Conservation (phyloP, 345 rosid species). For the Hypericum perforatum region DNA sequence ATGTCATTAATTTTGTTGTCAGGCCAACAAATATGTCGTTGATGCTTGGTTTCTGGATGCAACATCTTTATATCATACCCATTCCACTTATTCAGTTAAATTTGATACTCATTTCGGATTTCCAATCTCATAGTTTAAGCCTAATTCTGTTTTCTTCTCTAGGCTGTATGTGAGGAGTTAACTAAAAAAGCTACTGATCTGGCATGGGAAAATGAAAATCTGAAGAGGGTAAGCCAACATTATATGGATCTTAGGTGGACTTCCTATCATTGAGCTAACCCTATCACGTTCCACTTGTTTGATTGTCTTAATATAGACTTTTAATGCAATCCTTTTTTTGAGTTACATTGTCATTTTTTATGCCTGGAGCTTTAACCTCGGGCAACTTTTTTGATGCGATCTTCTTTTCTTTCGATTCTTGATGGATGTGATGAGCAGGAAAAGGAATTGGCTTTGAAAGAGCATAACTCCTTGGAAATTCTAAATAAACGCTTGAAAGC, state of each 20-base stretch:
- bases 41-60: too few species aligned
- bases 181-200: constrained; percentile 67
- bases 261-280: background rate
- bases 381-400: background rate
- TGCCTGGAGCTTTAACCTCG: constrained; percentile 1
- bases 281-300: background rate
- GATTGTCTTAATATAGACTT: background rate
- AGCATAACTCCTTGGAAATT: constrained; percentile 48
- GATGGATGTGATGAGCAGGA: constrained; percentile 28
- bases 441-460: constrained; percentile 55
- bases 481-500: constrained; percentile 53
- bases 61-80: too few species aligned
- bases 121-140: background rate
- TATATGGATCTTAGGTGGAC: too few species aligned
- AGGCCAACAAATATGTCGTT: too few species aligned
- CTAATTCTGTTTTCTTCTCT: background rate
- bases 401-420: too few species aligned
- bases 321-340: background rate
- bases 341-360: background rate
- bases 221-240: constrained; percentile 44
- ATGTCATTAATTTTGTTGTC: too few species aligned
- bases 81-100: background rate
- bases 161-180: constrained; percentile 79
- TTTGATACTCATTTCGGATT: background rate
- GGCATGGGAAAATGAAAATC: constrained; percentile 48